Percentiles rank a stretch among this genome's conserved stretches.
Conservation (phyloP, 192 early-diverging fungal species). For the Linnemannia elongata region DNA sequence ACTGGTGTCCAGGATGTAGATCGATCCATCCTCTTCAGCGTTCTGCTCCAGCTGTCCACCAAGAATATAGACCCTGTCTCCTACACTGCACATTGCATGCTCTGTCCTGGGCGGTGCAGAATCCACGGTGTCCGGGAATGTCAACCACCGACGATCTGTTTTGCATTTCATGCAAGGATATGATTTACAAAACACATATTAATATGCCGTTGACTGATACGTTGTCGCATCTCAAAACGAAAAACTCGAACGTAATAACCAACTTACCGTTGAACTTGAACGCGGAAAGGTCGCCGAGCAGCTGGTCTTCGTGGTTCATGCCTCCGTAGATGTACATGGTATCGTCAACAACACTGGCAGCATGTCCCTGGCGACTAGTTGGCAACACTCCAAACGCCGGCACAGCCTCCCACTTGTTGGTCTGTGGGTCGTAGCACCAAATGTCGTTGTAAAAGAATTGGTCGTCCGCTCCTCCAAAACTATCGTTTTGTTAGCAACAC, state of each 20-base stretch:
- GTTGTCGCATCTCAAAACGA: background rate
- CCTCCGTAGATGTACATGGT: conserved; percentile 72
- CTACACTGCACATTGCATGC: conserved; percentile 59
- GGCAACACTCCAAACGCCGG: conserved; percentile 65
- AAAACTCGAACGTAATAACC: background rate
- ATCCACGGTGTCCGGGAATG: conserved; percentile 67
- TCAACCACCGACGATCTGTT: conserved; percentile 67
- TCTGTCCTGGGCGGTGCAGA: conserved; percentile 63
- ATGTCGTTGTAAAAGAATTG: conserved; percentile 68
- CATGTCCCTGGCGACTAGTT: conserved; percentile 57
- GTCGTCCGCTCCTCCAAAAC: conserved; percentile 69
- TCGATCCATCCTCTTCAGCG: conserved; percentile 29
- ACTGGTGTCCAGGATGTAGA: conserved; percentile 55
- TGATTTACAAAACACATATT: background rate
- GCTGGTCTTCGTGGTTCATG: conserved; percentile 53
- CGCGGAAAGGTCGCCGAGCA: conserved; percentile 65
- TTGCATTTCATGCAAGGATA: too few relatives aligned
- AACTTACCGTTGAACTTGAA: conserved; percentile 65
- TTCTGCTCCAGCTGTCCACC: conserved; percentile 64
- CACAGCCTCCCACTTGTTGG: conserved; percentile 61
- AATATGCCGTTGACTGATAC: background rate
- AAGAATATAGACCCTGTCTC: conserved; percentile 65
- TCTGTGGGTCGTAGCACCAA: conserved; percentile 66
- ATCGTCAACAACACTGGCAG: conserved; percentile 61
- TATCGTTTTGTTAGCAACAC: conserved; percentile 19